Evolutionary conservation across 495 filamentous ascomycete species (phyloP), one percentile per base, ranked within the genome.

Genomic region (Xylaria scruposa): DNA sequence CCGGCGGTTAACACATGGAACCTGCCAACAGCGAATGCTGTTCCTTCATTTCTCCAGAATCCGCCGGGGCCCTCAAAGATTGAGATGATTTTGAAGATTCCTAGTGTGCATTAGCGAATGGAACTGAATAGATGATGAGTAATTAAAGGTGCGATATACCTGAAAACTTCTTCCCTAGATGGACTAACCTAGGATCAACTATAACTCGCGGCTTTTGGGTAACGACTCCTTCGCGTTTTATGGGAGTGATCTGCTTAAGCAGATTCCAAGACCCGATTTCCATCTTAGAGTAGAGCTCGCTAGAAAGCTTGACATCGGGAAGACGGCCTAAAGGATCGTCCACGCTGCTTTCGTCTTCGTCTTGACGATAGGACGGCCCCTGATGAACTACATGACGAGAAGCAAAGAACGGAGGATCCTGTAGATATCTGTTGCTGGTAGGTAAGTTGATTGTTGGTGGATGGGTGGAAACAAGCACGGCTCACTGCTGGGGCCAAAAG

Each of bases 241-340:
- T 24, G 8, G 0, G 19, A 19, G 17, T 4, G 2, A 2, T 40
- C 7, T 8, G 0, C 2, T 33, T 0, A 12, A 0, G 3, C 2
- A 61, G 33, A 1, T 24, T 42, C 31, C 31, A 61, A 12, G 58
- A 7, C 33, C 2, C 31, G 26, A 61, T 61, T 38, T 19, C 0
- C 36, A 40, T 29, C 4, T 3, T 1, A 47, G 44, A 0, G 44
- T 0, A 47, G 17, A 44, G 13, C 12, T 4, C 10, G 40, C 2
- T 3, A 15, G 40, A 15, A 44, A 44, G 40, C 13, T 15, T 12
- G 4, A 4, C 40, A 15, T 44, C 40, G 1, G 40, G 40, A 3
- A 44, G 4, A 0, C 3, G 13, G 12, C 40, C 0, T 3, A 44
- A 15, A 15, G 12, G 40, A 38, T 38, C 6, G 6, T 38, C 6